Evolutionary conservation across 2,329 filamentous ascomycete species (phyloP), one percentile per base, ranked within the genome.

Genomic region (Colletotrichum cordylinicola): DNA sequence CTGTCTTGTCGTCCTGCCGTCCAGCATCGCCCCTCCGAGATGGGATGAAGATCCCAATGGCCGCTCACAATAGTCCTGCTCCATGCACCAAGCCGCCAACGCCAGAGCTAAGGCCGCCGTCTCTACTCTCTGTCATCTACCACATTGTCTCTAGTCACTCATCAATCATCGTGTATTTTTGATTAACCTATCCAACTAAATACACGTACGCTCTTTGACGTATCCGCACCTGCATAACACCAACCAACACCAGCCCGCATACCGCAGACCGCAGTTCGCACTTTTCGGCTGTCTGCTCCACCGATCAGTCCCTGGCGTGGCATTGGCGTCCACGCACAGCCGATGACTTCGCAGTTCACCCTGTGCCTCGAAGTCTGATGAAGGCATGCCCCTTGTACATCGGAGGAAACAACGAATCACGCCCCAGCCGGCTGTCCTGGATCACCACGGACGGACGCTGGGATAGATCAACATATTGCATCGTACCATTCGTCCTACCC

Each of bases 341-440:
- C 69, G 61, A 24, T 37, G 60, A 43, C 15, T 58, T 39, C n/a
- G 67, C 31, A 29, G 37, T 43, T 35, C 35, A 15, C 52, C 52
- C 24, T 52, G 37, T 55, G 35, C 64, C 56, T 68, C 48, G 21
- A 68, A 52, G 60, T 27, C 31, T 70, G 29, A 21, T 29, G 24
- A 62, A 72, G 62, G 68, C 72, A 67, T 72, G 16, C 21, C 62
- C 72, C 69, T 72, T 67, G 72, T 39, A n/a, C 37, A 18, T 48
- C 21, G 31, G n/a, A n/a, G 39, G 29, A 18, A 39, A 67, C 33
- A 31, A 67, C 73, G 35, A 69, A 74, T 65, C 48, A 68, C 16
- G 39, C 21, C 21, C 37, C 6, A 21, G 43, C 27, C 56, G 43
- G 29, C 15, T 35, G 39, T 60, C 58, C 33, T 61, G 55, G 12